A percentile compares a stretch with the other conserved stretches of the same genome.
These are phyloP conservation scores for Linum tenue DNA, from an alignment of 345 rosid genomes.

Conservation along the genomic window DNA sequence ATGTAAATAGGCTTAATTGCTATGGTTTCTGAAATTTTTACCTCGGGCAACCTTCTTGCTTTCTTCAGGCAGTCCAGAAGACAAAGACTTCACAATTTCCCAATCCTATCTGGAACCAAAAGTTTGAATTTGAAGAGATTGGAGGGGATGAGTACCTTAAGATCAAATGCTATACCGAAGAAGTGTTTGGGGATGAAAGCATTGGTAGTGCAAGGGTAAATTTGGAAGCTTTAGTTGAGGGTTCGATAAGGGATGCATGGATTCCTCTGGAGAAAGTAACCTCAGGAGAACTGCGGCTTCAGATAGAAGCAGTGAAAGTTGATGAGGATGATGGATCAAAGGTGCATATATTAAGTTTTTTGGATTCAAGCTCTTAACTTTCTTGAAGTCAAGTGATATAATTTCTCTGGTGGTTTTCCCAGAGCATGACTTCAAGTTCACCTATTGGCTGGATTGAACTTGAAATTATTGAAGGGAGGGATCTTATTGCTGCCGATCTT, in stretches of 20 bases:
- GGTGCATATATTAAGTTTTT: constrained; percentile 23
- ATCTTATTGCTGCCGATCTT: constrained; percentile 86
- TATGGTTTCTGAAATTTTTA: constrained; percentile 2
- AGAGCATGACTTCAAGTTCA: constrained; percentile 41
- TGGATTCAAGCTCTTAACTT: background rate
- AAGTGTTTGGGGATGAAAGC: constrained; percentile 67
- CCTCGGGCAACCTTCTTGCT: background rate
- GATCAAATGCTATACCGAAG: constrained; percentile 67
- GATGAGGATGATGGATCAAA: constrained; percentile 50
- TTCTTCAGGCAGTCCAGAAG: constrained; percentile 48
- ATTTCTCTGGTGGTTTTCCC: constrained; percentile 11
- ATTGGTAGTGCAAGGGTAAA: constrained; percentile 80
- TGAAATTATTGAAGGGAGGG: constrained; percentile 76
- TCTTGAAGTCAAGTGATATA: constrained; percentile 1
- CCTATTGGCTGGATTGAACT: constrained; percentile 78
- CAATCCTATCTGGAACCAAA: constrained; percentile 61
- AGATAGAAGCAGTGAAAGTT: constrained; percentile 55
- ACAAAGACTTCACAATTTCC: constrained; percentile 48
- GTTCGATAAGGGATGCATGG: constrained; percentile 67
- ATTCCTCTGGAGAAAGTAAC: constrained; percentile 83
- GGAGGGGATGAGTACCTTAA: constrained; percentile 69
- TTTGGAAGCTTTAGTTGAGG: constrained; percentile 72
- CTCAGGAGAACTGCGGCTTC: constrained; percentile 83
- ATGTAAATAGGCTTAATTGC: background rate
- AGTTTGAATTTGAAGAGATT: constrained; percentile 79